Base-by-base conservation (phyloP, 805 yeast species). In the Suhomyces faveliae region DNA sequence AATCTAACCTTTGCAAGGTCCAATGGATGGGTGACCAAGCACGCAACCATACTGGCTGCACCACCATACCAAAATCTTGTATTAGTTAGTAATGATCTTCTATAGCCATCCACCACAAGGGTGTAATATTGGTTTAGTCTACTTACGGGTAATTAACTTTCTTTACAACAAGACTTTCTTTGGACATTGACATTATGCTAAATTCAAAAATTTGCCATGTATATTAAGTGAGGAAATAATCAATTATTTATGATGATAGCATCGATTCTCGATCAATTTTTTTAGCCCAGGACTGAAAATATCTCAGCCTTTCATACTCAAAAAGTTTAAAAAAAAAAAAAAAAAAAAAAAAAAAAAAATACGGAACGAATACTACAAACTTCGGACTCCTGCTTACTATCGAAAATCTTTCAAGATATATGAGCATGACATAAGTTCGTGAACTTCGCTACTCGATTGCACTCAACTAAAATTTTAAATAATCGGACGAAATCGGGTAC, bases 1-100 rank as follows among this genome's bases (percentile, higher is more conserved):
- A 89, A 72, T 43, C 96, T 79, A 7, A 90, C 96, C 60, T 89
- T 89, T 2, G 96, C 94, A 38, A 89, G 72, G 63, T 89, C 96
- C 50, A 89, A 71, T 3, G 96, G 96, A 67, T 89, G 96, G 1
- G 89, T 84, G 42, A 78, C 79, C 33, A 80, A 55, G 61, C 85
- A 81, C 6, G 89, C 89, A 41, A 77, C 76, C 74, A 80, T 80
- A 49, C 87, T 84, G 12, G 87, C 81, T 12, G 81, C 84, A 48
- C 89, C 89, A 40, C 84, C 85, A 53, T 80, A 80, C 85, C 85
- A 81, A 61, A 81, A 81, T 29, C 75, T 71, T 17, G 2, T 13
- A 2, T 41, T 47, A 43, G 51, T 53, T 49, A 49, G 50, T 46
- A 6, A 3, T n/a, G 2, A n/a, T n/a, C 12, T n/a, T 11, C n/a